Percentiles rank a stretch among this genome's conserved stretches.
Evolutionary conservation across 2,329 filamentous ascomycete species (phyloP).

Genomic region (Camillea tinctor): DNA sequence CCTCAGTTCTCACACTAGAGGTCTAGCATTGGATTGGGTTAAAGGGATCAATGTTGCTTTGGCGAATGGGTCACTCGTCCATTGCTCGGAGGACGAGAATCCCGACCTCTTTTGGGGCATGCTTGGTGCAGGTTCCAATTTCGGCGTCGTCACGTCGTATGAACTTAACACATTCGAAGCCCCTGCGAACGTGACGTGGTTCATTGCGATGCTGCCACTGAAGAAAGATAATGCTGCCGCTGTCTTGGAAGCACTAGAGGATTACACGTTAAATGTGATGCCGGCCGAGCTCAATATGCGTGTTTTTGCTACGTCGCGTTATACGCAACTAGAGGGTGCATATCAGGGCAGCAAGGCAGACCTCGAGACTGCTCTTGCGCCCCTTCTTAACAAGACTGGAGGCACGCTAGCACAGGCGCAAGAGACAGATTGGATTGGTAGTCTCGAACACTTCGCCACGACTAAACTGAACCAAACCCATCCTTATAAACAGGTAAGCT

Average conservation of each 20-base stretch:
- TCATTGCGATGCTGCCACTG: constrained; percentile 28
- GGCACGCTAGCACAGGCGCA: constrained; percentile 34
- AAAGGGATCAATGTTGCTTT: constrained; percentile 32
- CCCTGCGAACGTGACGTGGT: constrained; percentile 31
- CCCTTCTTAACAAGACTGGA: constrained; percentile 35
- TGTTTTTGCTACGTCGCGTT: constrained; percentile 35
- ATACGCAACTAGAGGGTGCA: constrained; percentile 38
- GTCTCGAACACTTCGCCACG: constrained; percentile 33
- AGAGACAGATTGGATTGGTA: constrained; percentile 31
- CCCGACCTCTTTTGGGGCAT: constrained; percentile 35
- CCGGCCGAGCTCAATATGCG: constrained; percentile 43
- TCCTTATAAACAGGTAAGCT: constrained; percentile 30
- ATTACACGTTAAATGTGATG: constrained; percentile 32
- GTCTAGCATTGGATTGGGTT: constrained; percentile 46
- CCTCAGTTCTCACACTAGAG: constrained; percentile 41
- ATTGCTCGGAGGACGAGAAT: constrained; percentile 30
- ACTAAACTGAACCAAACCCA: constrained; percentile 31
- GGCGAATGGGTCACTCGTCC: constrained; percentile 31
- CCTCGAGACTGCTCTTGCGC: constrained; percentile 32
- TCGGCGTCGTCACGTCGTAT: constrained; percentile 31
- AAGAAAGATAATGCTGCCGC: constrained; percentile 26
- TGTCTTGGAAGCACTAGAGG: constrained; percentile 49
- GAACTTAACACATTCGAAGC: constrained; percentile 32
- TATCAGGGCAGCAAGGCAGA: constrained; percentile 38
- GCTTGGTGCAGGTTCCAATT: constrained; percentile 34